Base-by-base conservation (phyloP, 2,329 filamentous ascomycete species). In the Neonectria faginata region DNA sequence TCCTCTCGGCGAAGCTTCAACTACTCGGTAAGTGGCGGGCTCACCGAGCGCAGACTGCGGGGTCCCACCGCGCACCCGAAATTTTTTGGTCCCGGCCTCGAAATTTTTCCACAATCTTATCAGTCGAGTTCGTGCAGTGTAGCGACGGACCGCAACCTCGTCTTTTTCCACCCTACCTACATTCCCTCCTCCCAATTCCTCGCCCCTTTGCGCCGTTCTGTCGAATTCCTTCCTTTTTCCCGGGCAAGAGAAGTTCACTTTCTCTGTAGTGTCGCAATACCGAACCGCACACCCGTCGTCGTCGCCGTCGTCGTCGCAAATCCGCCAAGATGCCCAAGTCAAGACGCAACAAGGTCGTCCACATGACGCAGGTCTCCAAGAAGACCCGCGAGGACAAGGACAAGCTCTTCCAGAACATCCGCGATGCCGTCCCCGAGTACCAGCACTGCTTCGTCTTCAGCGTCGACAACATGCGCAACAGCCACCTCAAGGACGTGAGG, bases 381-480 rank as follows among this genome's bases (percentile, higher is more conserved):
- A 98, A 97, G 86, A 91, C 89, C 68, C 91, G 92, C 81, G 97
- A 97, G 84, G 92, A 97, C 80, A 94, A 94, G 80, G 88, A 94
- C 77, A 90, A 91, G 77, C 91, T 98, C 68, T 97, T 95, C 83
- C 85, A 91, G 80, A 93, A 92, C 79, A 91, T 99, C 70, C 93
- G 94, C 79, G 91, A 94, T 78, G 90, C 90, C 76, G 86, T 97
- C 65, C 91, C 94, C 77, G 84, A 92, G 76, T 97, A 95, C 85
- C 88, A 94, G 81, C 89, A 95, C 85, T 92, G 95, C 83, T 97
- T 97, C 82, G 92, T 97, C 78, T 97, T 99, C 80, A 88, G 88
- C 75, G 91, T 99, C 73, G 92, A 97, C 78, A 97, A 98, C 85
- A 97, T 97, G 93, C 93, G 96, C 79, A 99, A 99, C 84, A 97